Conservation (phyloP, 371 early-diverging fungal species). For the Mortierella sp. region DNA sequence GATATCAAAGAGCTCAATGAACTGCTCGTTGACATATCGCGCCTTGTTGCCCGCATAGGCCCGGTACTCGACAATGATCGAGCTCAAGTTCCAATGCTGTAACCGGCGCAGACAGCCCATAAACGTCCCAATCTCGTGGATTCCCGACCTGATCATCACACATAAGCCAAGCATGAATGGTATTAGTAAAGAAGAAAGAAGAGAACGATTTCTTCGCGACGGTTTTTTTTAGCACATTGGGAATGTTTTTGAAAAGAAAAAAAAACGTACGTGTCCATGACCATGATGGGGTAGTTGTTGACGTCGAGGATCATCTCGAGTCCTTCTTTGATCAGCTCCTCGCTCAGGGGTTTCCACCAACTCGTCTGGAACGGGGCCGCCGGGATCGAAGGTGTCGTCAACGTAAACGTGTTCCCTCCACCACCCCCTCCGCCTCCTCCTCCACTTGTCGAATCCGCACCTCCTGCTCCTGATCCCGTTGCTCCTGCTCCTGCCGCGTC, state of each 20-base stretch:
- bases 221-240: no score
- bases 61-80: slow-evolving; percentile 95
- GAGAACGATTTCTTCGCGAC: not conserved
- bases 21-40: slow-evolving; percentile 91
- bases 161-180: no score
- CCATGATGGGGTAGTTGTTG: slow-evolving; percentile 85
- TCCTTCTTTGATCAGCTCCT: slow-evolving; percentile 94
- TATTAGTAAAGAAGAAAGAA: not conserved
- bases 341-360: slow-evolving; percentile 92
- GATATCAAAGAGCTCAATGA: slow-evolving; percentile 94
- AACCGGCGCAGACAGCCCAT: slow-evolving; percentile 95
- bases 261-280: slow-evolving; percentile 87
- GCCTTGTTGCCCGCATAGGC: slow-evolving; percentile 90
- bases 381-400: slow-evolving; percentile 33
- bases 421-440: slow-evolving; percentile 6
- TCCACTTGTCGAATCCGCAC: not conserved
- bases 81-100: slow-evolving; percentile 96
- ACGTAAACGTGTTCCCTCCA: not conserved
- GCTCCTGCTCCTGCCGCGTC: slow-evolving; percentile 13
- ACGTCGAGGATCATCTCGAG: slow-evolving; percentile 86
- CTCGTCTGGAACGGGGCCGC: slow-evolving; percentile 53
- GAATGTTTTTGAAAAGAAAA: not conserved
- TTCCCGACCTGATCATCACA: slow-evolving; percentile 71
- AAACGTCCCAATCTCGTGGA: slow-evolving; percentile 83
- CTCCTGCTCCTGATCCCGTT: not conserved